phyloP scores from a whole-genome alignment of 805 yeast genomes.

The Ogataea zsoltii region DNA sequence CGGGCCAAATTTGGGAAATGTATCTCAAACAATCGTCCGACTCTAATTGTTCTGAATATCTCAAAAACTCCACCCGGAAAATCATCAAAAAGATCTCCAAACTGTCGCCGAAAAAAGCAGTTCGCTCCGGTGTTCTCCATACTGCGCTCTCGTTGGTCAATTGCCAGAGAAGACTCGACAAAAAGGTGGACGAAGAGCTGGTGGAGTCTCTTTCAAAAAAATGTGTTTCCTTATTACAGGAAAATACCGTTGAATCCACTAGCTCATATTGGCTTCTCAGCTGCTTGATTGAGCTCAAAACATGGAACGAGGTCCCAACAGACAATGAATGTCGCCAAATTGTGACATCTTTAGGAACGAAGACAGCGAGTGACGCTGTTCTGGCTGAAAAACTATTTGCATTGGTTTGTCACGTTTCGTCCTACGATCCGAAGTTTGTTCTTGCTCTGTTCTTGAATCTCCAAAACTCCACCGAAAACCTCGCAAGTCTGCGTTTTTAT shows the following conservation, averaged over 20 bases:
- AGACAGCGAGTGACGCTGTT: not conserved
- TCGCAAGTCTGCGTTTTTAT: conserved; percentile 10
- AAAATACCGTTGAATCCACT: not conserved
- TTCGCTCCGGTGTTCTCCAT: conserved; percentile 6
- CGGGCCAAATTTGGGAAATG: conserved; percentile 40
- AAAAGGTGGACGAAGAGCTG: not conserved
- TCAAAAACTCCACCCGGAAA: conserved; percentile 11
- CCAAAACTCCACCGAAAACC: not conserved
- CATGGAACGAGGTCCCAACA: not conserved
- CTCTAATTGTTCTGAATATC: conserved; percentile 24
- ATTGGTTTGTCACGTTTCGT: conserved; percentile 12
- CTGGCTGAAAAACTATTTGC: conserved; percentile 19
- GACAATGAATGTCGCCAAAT: conserved; percentile 9
- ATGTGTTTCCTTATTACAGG: not conserved
- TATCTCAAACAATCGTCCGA: conserved; percentile 43
- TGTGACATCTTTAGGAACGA: conserved; percentile 13
- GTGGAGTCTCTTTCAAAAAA: not conserved
- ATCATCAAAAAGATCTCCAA: conserved; percentile 4
- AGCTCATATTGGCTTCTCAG: conserved; percentile 20
- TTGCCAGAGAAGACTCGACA: conserved; percentile 7
- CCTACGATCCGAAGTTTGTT: conserved; percentile 20
- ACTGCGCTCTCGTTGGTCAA: conserved; percentile 11
- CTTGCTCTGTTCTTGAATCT: conserved; percentile 27
- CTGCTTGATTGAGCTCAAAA: conserved; percentile 13
- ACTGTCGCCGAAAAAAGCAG: not conserved